Base-by-base conservation (phyloP, 1,139 yeast genomes). In the Geotrichum macrosporum region DNA sequence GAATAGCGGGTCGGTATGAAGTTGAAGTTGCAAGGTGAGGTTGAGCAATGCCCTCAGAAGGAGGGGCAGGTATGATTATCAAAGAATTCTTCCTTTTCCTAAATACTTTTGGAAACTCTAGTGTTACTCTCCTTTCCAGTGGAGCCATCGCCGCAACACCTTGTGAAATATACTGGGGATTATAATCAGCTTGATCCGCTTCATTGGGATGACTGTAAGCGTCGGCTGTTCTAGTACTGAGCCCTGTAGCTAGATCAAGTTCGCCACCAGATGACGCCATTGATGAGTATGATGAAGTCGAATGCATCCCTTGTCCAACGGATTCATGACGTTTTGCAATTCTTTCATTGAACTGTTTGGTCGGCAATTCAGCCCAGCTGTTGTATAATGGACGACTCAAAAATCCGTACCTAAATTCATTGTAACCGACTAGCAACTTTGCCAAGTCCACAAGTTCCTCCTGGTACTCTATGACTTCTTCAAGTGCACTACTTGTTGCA, bases 381-480 rank as follows among this genome's bases (percentile, higher is more conserved):
- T 67, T 68, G 50, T 67, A 68, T 9, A 74, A 53, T 0, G 77
- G 72, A 10, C 77, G 64, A 39, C 76, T 69, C 44, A 75, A 57
- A 53, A 74, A 74, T 3, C 79, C 77, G 53, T 72, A 74, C 51
- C 71, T 69, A 55, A 75, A 74, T 51, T 69, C 72, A 47, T 70
- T 67, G 12, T 70, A 73, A 21, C 79, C 79, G 22, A 73, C 75
- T 5, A 75, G 57, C 10, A 70, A 54, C 52, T 70, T 72, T 0
- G 71, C 63, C 34, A 75, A 53, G 43, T 65, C 68, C 3, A 68
- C 54, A 8, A 75, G 57, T 52, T 74, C 78, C 52, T 75, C 78
- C 22, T 72, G 63, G 52, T 73, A 74, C 44, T 71, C 75, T 38
- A 74, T 72, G 27, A 75, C 64, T 53, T 75, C 78, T 48, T 73